Base-by-base conservation (phyloP, 2,329 filamentous ascomycete species). In the Fusarium sulawesiense region DNA sequence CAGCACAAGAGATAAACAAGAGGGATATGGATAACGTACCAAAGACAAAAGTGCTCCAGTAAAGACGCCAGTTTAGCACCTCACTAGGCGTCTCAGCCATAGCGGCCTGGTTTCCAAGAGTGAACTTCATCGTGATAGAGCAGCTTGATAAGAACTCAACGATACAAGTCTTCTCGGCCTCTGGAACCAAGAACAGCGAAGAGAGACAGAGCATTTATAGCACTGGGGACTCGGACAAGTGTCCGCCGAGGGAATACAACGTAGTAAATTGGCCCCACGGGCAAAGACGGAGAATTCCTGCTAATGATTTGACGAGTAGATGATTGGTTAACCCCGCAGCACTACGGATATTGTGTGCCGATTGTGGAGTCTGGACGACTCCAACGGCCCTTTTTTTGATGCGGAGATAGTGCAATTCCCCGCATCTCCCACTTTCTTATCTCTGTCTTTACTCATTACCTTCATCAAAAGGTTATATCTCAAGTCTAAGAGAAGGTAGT, bases 1-100 rank as follows among this genome's bases (percentile, higher is more conserved):
- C 11, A 64, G 60, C 2, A 11, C 3, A n/a, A 16, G 27, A 14
- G 2, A 7, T 6, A 1, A 8, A 6, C 3, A n/a, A 6, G 0
- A 29, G 13, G 10, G 2, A 13, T 29, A 29, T 29, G 27, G 7
- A 4, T 4, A 2, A 49, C 60, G 13, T 20, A 66, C 63, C 63
- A 4, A 64, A 65, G 3, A 65, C 62, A 51, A 65, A 65, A 3
- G 62, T 65, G 30, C 62, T 65, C 62, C 62, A 65, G 46, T 65
- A 65, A 7, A 65, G 29, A 4, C 62, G 51, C 62, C 62, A 65
- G 53, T 65, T 65, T 1, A 65, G 55, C 20, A 65, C 62, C 51
- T 65, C 62, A 2, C 32, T 65, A 3, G 62, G 62, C 27, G 62
- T 65, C 18, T 65, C 62, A 2, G 61, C 63, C 63, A 66, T 66